A percentile compares a stretch with the other conserved stretches of the same genome.
phyloP scores from a whole-genome alignment of 768 basidiomycete species.

The Podaxis carcinomalis region DNA sequence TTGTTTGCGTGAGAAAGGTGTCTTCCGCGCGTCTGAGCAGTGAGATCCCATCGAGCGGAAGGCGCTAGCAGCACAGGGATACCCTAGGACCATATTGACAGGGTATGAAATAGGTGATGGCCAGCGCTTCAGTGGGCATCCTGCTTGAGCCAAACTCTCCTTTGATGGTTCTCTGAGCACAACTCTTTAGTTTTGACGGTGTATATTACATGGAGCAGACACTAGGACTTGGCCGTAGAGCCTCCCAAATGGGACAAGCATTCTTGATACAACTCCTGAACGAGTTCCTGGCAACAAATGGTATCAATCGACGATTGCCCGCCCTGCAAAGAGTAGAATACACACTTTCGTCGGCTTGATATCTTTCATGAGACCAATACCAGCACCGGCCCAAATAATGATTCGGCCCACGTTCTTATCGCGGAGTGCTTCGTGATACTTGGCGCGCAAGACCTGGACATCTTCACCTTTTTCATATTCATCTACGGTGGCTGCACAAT shows the following conservation, averaged over 20 bases:
- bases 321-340: neutral
- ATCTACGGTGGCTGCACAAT: conserved; percentile 43
- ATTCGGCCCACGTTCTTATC: conserved; percentile 44
- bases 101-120: neutral
- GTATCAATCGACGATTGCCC: no score
- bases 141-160: neutral
- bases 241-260: conserved; percentile 31
- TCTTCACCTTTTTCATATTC: conserved; percentile 50
- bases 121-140: neutral
- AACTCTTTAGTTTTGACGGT: no score
- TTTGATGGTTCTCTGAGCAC: no score
- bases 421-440: conserved; percentile 39
- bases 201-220: neutral
- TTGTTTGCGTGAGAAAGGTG: neutral
- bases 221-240: neutral
- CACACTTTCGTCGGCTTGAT: conserved; percentile 36
- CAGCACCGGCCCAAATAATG: conserved; percentile 66
- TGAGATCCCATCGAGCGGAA: neutral
- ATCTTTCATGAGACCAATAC: conserved; percentile 51
- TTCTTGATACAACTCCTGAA: conserved; percentile 47
- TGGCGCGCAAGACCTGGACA: conserved; percentile 37
- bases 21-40: neutral
- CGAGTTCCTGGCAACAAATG: conserved; percentile 39
- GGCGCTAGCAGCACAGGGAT: neutral
- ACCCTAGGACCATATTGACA: neutral